phyloP scores from a whole-genome alignment of 2,329 filamentous ascomycete species.

The Trichocomaceae sp. region DNA sequence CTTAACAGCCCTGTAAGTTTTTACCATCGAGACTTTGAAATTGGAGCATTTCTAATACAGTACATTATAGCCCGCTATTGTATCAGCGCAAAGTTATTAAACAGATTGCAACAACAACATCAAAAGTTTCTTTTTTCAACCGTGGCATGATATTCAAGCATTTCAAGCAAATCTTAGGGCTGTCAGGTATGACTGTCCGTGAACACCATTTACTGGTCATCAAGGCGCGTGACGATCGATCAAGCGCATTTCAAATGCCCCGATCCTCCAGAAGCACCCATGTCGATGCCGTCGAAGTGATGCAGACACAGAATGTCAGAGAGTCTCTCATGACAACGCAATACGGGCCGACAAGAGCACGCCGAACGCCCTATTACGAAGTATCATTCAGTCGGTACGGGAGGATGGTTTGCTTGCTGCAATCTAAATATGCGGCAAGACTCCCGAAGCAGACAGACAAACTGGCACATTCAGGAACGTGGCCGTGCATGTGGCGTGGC shows the following conservation, averaged over 20 bases:
- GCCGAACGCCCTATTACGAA: neutral
- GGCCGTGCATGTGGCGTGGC: neutral
- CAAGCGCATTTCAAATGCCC: neutral
- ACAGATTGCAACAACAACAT: conserved; percentile 2
- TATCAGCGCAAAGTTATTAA: conserved; percentile 42
- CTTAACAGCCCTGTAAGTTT: conserved; percentile 86
- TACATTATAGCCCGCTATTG: conserved; percentile 34
- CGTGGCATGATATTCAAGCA: conserved; percentile 8
- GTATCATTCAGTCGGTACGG: neutral
- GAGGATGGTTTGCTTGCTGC: neutral
- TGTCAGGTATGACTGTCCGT: conserved; percentile 1
- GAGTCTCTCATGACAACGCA: neutral
- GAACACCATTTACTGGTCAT: neutral
- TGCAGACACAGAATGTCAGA: neutral
- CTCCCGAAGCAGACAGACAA: neutral
- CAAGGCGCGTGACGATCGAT: neutral
- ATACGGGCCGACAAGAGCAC: neutral
- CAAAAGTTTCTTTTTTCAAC: conserved; percentile 1
- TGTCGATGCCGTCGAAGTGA: neutral
- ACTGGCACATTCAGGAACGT: neutral
- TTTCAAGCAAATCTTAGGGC: neutral
- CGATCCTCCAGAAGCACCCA: neutral
- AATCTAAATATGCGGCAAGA: neutral
- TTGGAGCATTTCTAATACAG: conserved; percentile 16
- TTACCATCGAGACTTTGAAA: conserved; percentile 13